phyloP scores from a whole-genome alignment of 306 rosid species.

The Cucumis sativus region DNA sequence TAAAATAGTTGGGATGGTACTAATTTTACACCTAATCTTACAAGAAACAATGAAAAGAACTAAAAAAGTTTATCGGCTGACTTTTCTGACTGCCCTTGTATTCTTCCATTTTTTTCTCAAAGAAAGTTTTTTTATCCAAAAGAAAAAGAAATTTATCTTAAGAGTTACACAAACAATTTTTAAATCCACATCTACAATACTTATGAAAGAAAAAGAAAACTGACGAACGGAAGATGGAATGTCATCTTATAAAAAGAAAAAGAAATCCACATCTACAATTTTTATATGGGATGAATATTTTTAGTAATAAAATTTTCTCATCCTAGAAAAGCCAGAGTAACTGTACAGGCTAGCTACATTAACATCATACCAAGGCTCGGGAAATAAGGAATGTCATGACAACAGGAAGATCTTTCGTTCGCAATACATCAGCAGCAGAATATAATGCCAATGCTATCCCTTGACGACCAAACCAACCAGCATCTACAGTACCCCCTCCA shows the following conservation, averaged over 20 bases:
- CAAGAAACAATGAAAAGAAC: background rate
- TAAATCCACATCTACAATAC: background rate
- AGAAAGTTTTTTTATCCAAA: too few relatives aligned
- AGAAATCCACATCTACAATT: background rate
- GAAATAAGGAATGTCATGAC: conserved; percentile 92
- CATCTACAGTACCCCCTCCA: conserved; percentile 52
- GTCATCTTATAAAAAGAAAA: too few relatives aligned
- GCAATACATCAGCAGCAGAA: conserved; percentile 85
- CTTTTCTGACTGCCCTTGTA: too few relatives aligned
- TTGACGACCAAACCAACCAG: conserved; percentile 93
- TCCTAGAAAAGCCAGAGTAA: background rate
- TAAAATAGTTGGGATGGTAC: background rate
- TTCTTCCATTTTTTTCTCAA: too few relatives aligned
- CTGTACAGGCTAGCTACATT: background rate
- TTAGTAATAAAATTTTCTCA: background rate
- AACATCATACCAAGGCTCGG: conserved; percentile 65
- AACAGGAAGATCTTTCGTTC: conserved; percentile 89
- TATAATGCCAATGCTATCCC: conserved; percentile 84
- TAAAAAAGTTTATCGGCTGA: background rate
- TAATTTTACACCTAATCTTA: background rate
- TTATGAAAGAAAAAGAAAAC: background rate
- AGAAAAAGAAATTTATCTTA: background rate
- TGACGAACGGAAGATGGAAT: background rate
- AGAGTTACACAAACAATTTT: background rate
- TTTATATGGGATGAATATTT: background rate